Conservation (phyloP, 352 stramenopile genomes). For the Pythium aquatile region DNA sequence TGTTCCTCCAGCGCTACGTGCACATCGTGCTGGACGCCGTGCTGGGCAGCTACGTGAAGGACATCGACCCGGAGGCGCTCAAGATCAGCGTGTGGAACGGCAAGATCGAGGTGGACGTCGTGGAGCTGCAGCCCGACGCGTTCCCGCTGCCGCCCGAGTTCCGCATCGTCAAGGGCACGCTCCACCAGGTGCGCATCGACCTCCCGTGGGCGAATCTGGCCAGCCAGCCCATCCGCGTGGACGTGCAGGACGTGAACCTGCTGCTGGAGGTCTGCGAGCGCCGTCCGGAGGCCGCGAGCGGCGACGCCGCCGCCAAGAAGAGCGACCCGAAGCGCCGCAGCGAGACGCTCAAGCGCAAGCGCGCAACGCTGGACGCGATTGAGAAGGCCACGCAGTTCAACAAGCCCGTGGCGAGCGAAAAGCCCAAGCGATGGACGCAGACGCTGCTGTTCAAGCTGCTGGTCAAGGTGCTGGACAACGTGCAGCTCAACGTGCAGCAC, state of each 20-base stretch:
- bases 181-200: slow-evolving; percentile 75
- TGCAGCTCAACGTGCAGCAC: slow-evolving; percentile 78
- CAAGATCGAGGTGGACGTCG: slow-evolving; percentile 78
- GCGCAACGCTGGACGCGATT: slow-evolving; percentile 71
- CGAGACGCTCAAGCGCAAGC: slow-evolving; percentile 66
- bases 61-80: slow-evolving; percentile 81
- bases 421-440: slow-evolving; percentile 49
- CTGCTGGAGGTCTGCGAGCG: slow-evolving; percentile 53
- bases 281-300: slow-evolving; percentile 2
- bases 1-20: slow-evolving; percentile 80
- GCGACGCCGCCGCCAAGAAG: background rate
- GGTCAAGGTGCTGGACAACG: slow-evolving; percentile 82
- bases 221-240: slow-evolving; percentile 69
- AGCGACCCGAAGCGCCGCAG: slow-evolving; percentile 25
- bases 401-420: slow-evolving; percentile 18
- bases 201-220: slow-evolving; percentile 75
- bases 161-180: slow-evolving; percentile 67
- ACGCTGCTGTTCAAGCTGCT: slow-evolving; percentile 79
- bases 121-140: slow-evolving; percentile 74
- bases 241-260: slow-evolving; percentile 77
- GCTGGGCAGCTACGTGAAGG: slow-evolving; percentile 83
- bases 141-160: slow-evolving; percentile 69
- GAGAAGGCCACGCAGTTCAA: slow-evolving; percentile 73
- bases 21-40: slow-evolving; percentile 81
- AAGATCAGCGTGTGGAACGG: slow-evolving; percentile 87